These are phyloP conservation scores for Aspergillus ochraceoroseus DNA, from an alignment of 2,329 filamentous ascomycete genomes.

Conservation along the genomic window DNA sequence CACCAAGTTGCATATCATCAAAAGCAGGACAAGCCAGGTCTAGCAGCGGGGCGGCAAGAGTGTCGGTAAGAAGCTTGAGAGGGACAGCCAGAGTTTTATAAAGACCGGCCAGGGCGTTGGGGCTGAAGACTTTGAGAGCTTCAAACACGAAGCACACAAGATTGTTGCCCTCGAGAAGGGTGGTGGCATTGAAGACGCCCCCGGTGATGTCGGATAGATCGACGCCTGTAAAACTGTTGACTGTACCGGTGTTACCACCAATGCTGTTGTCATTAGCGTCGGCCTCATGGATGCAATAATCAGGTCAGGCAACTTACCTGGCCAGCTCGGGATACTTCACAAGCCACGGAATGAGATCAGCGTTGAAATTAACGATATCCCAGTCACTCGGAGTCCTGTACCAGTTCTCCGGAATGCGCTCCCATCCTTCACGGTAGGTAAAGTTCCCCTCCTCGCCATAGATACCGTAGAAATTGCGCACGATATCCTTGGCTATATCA, in stretches of 20 bases:
- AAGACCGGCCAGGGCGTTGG: slow-evolving; percentile 30
- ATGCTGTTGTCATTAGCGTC: slow-evolving; percentile 30
- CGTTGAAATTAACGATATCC: slow-evolving; percentile 42
- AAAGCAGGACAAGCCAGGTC: slow-evolving; percentile 33
- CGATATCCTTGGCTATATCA: slow-evolving; percentile 36
- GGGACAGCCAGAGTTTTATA: slow-evolving; percentile 29
- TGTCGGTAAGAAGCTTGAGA: slow-evolving; percentile 28
- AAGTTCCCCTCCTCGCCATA: slow-evolving; percentile 41
- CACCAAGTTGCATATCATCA: slow-evolving; percentile 29
- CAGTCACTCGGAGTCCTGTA: slow-evolving; percentile 47
- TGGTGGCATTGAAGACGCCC: slow-evolving; percentile 36
- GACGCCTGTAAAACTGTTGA: slow-evolving; percentile 50
- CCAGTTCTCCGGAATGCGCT: slow-evolving; percentile 53
- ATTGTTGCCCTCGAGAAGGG: slow-evolving; percentile 40
- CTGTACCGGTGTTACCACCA: slow-evolving; percentile 51
- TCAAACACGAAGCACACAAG: slow-evolving; percentile 40
- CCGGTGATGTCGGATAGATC: slow-evolving; percentile 43
- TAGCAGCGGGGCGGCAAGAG: slow-evolving; percentile 27
- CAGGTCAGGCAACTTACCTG: slow-evolving; percentile 28
- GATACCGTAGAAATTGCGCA: slow-evolving; percentile 49
- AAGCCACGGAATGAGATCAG: slow-evolving; percentile 40
- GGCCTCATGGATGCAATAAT: no score
- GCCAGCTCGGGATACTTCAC: slow-evolving; percentile 42
- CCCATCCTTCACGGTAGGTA: slow-evolving; percentile 47
- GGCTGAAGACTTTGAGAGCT: slow-evolving; percentile 32